These are phyloP conservation scores for Berkeleyomyces basicola DNA, from an alignment of 2,329 filamentous ascomycete species.

Conservation along the genomic window DNA sequence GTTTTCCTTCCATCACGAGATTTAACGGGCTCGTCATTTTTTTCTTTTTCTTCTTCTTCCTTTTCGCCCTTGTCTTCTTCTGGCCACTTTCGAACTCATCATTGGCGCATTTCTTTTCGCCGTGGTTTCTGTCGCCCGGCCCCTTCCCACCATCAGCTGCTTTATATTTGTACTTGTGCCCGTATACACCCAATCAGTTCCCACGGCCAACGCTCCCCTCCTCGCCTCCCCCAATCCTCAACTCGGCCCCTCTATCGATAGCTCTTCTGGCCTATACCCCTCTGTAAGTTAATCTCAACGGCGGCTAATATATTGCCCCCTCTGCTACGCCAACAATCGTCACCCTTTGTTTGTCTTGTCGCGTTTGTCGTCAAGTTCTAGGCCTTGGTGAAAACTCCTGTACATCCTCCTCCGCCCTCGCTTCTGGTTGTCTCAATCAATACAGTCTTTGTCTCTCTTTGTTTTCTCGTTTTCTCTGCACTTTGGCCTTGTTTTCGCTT, in stretches of 20 bases:
- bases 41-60: not conserved
- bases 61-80: not conserved
- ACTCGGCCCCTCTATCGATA: not conserved
- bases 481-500: not conserved
- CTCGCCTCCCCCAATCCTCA: not conserved
- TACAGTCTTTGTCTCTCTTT: not conserved
- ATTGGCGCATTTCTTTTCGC: no score
- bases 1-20: not conserved
- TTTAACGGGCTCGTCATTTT: not conserved
- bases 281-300: not conserved
- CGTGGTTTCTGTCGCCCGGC: no score
- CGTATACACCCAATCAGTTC: no score
- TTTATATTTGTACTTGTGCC: no score
- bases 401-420: conserved; percentile 5
- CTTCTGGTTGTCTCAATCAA: not conserved
- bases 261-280: not conserved
- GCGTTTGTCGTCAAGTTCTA: not conserved
- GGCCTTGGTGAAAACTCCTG: conserved; percentile 1
- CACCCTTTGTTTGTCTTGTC: not conserved
- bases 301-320: not conserved
- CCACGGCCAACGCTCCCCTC: not conserved
- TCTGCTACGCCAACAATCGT: not conserved
- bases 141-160: no score
- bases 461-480: not conserved
- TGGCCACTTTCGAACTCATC: no score